phyloP scores from a whole-genome alignment of 2,329 filamentous ascomycete species.

The Herpotrichia juniperi region DNA sequence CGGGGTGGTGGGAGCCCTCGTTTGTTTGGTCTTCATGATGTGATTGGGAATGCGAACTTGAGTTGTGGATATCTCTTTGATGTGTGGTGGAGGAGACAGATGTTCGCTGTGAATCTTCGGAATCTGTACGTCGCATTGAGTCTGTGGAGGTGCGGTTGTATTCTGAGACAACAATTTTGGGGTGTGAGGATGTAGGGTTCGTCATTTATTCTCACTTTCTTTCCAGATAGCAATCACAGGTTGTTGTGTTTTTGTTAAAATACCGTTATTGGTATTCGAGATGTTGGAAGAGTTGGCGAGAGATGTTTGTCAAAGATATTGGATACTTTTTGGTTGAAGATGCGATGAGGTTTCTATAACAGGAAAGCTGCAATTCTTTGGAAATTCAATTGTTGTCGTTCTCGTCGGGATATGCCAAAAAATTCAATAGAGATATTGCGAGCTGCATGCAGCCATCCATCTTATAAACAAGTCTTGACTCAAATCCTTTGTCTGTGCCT shows the following conservation, averaged over 20 bases:
- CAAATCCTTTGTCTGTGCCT: not conserved
- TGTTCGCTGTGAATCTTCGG: not conserved
- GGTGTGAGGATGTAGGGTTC: not conserved
- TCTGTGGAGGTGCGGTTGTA: not conserved
- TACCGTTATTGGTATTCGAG: too few relatives aligned
- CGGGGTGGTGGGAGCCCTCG: not conserved
- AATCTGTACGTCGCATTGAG: not conserved
- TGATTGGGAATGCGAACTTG: not conserved
- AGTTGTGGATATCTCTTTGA: not conserved
- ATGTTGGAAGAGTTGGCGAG: too few relatives aligned
- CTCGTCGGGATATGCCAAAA: too few relatives aligned
- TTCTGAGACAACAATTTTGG: not conserved
- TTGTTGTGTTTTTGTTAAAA: too few relatives aligned
- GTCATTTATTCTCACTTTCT: not conserved
- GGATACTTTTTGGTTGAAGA: too few relatives aligned
- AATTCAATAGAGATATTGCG: too few relatives aligned
- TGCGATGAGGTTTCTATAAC: not conserved
- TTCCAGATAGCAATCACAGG: not conserved
- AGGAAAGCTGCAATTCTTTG: not conserved
- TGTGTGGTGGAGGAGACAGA: not conserved
- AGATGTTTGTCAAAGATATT: too few relatives aligned
- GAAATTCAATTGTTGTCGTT: too few relatives aligned
- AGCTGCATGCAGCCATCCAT: not conserved
- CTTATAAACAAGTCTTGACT: not conserved
- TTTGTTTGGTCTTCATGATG: not conserved